These are phyloP conservation scores for Podila epigama DNA, from an alignment of 192 early-diverging fungal species.

Conservation along the genomic window DNA sequence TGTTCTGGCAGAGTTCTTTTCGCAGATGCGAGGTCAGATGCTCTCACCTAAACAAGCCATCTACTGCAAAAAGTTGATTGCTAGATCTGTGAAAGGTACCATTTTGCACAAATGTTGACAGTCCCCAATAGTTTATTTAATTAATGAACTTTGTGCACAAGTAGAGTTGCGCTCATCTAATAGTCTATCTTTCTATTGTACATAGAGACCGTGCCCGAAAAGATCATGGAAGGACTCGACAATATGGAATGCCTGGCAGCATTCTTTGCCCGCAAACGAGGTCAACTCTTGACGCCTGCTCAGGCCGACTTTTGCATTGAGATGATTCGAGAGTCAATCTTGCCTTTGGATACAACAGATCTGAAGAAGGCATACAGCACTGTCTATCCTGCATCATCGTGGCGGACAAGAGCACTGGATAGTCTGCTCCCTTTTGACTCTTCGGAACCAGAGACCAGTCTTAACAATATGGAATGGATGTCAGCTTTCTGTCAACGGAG, in stretches of 20 bases:
- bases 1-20: neutral
- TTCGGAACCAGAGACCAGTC: neutral
- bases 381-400: neutral
- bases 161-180: too few species aligned
- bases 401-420: neutral
- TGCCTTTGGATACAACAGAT: neutral
- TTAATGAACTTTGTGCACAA: too few species aligned
- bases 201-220: neutral
- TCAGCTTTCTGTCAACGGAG: neutral
- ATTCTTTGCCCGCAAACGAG: neutral
- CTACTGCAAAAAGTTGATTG: neutral
- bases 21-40: neutral
- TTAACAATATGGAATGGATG: neutral
- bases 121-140: too few species aligned
- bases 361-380: neutral
- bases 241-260: neutral
- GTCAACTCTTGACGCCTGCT: neutral
- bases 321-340: neutral
- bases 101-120: too few species aligned
- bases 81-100: neutral
- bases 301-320: neutral
- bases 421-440: neutral
- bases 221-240: neutral
- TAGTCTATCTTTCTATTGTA: neutral
- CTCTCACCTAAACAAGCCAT: neutral